phyloP scores from a whole-genome alignment of 116 monocot species.

The Cymodocea nodosa region DNA sequence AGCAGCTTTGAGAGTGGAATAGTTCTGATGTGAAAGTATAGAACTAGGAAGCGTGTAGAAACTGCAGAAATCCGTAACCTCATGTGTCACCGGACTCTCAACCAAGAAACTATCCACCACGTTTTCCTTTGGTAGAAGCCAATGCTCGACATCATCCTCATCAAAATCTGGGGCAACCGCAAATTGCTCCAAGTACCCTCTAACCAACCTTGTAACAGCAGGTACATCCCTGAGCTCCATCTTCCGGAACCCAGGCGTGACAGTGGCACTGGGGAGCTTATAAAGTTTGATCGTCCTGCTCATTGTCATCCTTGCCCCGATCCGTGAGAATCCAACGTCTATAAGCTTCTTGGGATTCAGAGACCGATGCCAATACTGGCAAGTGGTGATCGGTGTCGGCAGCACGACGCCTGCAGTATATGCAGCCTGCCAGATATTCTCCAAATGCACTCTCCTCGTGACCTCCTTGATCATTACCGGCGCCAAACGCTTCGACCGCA shows the following conservation, averaged over 20 bases:
- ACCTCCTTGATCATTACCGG: constrained; percentile 82
- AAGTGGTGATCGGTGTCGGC: constrained; percentile 54
- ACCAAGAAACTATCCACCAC: constrained; percentile 69
- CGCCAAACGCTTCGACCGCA: constrained; percentile 57
- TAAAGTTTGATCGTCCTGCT: constrained; percentile 45
- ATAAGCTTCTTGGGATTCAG: constrained; percentile 81
- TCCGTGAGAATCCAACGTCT: constrained; percentile 54
- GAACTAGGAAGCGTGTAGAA: constrained; percentile 50
- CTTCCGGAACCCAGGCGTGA: constrained; percentile 58
- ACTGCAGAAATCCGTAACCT: constrained; percentile 73
- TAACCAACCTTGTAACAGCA: constrained; percentile 44
- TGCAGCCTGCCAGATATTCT: constrained; percentile 68
- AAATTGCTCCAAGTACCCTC: constrained; percentile 36
- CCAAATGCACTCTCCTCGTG: constrained; percentile 50
- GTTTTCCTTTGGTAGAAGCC: constrained; percentile 53
- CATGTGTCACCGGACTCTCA: constrained; percentile 50
- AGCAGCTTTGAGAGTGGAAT: constrained; percentile 52
- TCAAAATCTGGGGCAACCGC: constrained; percentile 53
- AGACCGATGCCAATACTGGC: constrained; percentile 51
- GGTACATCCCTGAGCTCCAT: constrained; percentile 74
- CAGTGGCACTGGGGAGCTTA: constrained; percentile 33
- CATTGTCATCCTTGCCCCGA: constrained; percentile 58
- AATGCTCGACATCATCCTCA: constrained; percentile 66
- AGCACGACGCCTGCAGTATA: constrained; percentile 56
- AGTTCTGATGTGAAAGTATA: constrained; percentile 43